Evolutionary conservation across 768 basidiomycete species (phyloP).

Genomic region (Imleria badia): DNA sequence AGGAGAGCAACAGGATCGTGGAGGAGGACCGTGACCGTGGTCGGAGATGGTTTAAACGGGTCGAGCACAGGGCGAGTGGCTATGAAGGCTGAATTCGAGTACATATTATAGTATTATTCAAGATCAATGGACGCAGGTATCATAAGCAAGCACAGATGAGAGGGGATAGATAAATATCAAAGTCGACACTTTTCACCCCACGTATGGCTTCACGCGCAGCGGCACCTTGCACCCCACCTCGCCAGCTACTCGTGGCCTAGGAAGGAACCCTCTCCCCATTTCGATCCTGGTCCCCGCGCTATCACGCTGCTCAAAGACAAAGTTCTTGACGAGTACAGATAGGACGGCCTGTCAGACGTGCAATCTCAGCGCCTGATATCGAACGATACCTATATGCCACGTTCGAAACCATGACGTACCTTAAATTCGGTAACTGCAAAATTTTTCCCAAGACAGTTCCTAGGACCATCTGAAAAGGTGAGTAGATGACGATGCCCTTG

Average conservation of each 20-base stretch:
- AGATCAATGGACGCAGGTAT: no score
- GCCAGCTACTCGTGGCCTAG: constrained; percentile 13
- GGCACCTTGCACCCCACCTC: constrained; percentile 27
- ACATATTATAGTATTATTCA: no score
- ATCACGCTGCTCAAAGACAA: constrained; percentile 34
- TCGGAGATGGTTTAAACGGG: no score
- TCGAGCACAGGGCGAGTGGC: no score
- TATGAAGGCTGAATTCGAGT: background rate
- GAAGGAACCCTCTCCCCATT: constrained; percentile 11
- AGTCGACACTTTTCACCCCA: background rate
- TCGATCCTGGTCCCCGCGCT: constrained; percentile 32
- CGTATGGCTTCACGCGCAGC: no score
- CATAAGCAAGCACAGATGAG: no score
- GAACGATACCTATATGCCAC: no score
- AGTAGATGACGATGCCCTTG: constrained; percentile 51
- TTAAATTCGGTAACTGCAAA: constrained; percentile 45
- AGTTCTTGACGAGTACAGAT: constrained; percentile 41
- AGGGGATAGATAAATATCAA: no score
- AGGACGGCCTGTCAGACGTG: constrained; percentile 37
- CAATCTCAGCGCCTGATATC: background rate
- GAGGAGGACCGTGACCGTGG: no score
- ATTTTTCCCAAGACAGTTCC: constrained; percentile 48
- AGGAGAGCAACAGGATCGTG: no score
- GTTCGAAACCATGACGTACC: constrained; percentile 10
- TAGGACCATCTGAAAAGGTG: constrained; percentile 51